A percentile compares a stretch with the other conserved stretches of the same genome.
Conservation (phyloP, 2,329 filamentous ascomycete genomes). For the Fusarium phyllophilum region DNA sequence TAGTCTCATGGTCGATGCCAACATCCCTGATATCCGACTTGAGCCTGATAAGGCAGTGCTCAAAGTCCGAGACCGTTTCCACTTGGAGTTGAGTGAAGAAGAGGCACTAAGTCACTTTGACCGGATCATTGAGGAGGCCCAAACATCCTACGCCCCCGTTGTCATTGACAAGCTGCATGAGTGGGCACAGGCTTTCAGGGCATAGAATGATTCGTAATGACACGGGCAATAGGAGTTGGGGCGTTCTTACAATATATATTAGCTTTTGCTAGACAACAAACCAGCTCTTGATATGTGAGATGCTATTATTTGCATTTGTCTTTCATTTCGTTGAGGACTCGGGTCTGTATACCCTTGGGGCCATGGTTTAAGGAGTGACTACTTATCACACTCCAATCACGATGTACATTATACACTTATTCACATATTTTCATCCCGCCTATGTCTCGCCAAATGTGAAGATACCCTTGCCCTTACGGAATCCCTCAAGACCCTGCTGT, state of each 20-base stretch:
- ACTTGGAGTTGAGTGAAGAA: conserved; percentile 89
- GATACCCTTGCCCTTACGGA: conserved; percentile 86
- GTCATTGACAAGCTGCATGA: conserved; percentile 96
- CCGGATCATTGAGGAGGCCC: conserved; percentile 87
- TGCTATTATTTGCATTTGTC: background rate
- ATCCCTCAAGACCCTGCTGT: conserved; percentile 85
- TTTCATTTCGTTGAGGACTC: background rate
- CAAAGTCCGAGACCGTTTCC: conserved; percentile 95
- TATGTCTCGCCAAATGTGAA: conserved; percentile 79
- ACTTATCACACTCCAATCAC: background rate
- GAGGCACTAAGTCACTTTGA: conserved; percentile 91
- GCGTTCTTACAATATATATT: background rate
- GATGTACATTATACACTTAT: background rate
- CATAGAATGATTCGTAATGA: conserved; percentile 53
- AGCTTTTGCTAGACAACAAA: background rate
- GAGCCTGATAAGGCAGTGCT: conserved; percentile 93
- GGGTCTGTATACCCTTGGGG: background rate
- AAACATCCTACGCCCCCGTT: conserved; percentile 89
- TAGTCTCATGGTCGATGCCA: conserved; percentile 95
- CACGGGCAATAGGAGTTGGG: conserved; percentile 1
- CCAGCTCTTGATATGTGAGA: background rate
- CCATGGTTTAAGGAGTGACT: background rate
- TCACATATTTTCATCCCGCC: background rate
- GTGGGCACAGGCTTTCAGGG: conserved; percentile 89
- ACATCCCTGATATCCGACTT: conserved; percentile 92